These are phyloP conservation scores for Begonia loranthoides DNA, from an alignment of 306 rosid species.

Conservation along the genomic window DNA sequence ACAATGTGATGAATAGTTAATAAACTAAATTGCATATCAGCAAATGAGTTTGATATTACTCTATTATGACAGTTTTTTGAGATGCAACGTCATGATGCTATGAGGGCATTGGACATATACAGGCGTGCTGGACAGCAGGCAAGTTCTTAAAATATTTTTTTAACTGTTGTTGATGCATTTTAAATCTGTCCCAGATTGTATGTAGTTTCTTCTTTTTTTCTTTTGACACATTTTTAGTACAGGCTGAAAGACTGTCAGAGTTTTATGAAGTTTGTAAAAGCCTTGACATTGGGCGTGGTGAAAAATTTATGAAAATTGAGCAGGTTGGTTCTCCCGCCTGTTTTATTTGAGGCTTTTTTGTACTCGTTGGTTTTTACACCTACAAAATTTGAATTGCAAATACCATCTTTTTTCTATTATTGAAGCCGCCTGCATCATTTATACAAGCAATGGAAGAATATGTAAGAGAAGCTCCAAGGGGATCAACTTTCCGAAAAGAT, in stretches of 20 bases:
- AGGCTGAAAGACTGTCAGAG: constrained; percentile 92
- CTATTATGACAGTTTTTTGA: constrained; percentile 71
- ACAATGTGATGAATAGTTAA: constrained; percentile 17
- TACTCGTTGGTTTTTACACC: constrained; percentile 4
- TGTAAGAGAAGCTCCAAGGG: constrained; percentile 78
- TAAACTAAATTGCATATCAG: constrained; percentile 14
- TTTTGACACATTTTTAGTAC: constrained; percentile 14
- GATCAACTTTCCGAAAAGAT: constrained; percentile 55
- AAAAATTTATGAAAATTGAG: constrained; percentile 79
- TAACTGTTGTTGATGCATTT: background rate
- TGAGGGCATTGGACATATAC: constrained; percentile 84
- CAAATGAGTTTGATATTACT: constrained; percentile 17
- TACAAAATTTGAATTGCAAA: background rate
- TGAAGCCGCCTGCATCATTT: constrained; percentile 90
- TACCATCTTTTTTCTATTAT: constrained; percentile 18
- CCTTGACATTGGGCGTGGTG: constrained; percentile 88
- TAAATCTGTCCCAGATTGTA: too few species aligned
- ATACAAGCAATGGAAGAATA: constrained; percentile 99
- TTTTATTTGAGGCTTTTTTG: constrained; percentile 1
- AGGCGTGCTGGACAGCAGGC: constrained; percentile 95
- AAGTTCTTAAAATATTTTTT: constrained; percentile 9
- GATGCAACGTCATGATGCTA: constrained; percentile 84
- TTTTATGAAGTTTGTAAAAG: constrained; percentile 87
- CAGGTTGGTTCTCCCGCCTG: constrained; percentile 43
- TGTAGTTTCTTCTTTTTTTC: background rate